Evolutionary conservation across 108 stramenopile species (phyloP).

Genomic region (Nitzschia palea): DNA sequence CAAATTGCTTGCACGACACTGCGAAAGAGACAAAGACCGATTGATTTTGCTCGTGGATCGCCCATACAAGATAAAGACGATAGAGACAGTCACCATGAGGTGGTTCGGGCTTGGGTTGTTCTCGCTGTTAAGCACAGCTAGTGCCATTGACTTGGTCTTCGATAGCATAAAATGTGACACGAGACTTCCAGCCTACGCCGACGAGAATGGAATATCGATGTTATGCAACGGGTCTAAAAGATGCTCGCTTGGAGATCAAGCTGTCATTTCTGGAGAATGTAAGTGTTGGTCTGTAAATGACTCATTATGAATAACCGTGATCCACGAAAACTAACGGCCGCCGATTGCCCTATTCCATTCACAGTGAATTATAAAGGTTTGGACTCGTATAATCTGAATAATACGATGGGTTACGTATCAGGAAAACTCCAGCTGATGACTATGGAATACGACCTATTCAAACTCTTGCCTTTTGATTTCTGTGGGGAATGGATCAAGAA

Average conservation of each 20-base stretch:
- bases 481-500: conserved; percentile 30
- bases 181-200: conserved; percentile 17
- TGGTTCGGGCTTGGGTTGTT: too few relatives aligned
- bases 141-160: conserved; percentile 31
- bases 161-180: conserved; percentile 23
- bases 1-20: too few relatives aligned
- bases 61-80: too few relatives aligned
- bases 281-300: conserved; percentile 5
- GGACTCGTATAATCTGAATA: background rate
- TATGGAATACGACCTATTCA: conserved; percentile 31
- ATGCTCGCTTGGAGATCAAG: conserved; percentile 27
- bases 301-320: background rate
- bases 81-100: too few relatives aligned
- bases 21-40: too few relatives aligned
- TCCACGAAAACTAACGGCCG: background rate
- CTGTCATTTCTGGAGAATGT: conserved; percentile 23
- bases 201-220: conserved; percentile 14
- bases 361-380: conserved; percentile 29
- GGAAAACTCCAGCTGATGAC: conserved; percentile 32
- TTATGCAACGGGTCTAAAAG: conserved; percentile 21
- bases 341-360: background rate
- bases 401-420: conserved; percentile 32
- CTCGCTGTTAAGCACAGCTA: background rate
- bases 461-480: conserved; percentile 27
- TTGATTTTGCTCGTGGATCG: too few relatives aligned